These are phyloP conservation scores for Zymoseptoria ardabiliae DNA, from an alignment of 2,329 filamentous ascomycete genomes.

Conservation along the genomic window DNA sequence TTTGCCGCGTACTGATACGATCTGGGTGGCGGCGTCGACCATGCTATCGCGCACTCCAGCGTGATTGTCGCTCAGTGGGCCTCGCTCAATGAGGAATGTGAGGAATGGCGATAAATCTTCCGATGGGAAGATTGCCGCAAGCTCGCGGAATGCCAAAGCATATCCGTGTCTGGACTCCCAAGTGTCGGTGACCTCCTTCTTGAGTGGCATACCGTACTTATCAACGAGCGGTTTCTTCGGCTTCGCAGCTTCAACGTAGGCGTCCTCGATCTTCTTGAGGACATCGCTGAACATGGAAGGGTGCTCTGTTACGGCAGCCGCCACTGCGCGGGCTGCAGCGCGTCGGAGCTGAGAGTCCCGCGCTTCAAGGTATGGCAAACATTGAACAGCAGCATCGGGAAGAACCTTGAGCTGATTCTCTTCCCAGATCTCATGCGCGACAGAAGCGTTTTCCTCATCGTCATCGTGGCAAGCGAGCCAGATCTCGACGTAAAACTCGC, in stretches of 20 bases:
- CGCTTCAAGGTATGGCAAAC: slow-evolving; percentile 72
- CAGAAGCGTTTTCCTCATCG: slow-evolving; percentile 73
- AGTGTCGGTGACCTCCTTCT: slow-evolving; percentile 76
- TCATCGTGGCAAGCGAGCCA: slow-evolving; percentile 93
- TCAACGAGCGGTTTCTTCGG: slow-evolving; percentile 78
- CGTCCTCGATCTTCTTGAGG: slow-evolving; percentile 57
- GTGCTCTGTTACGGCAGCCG: slow-evolving; percentile 61
- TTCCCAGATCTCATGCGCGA: slow-evolving; percentile 87
- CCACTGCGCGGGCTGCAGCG: slow-evolving; percentile 73
- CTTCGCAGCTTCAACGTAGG: slow-evolving; percentile 73
- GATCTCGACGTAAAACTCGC: slow-evolving; percentile 79
- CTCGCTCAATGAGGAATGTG: slow-evolving; percentile 74
- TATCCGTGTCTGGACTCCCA: slow-evolving; percentile 91
- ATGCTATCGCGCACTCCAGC: slow-evolving; percentile 75
- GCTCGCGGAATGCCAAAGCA: slow-evolving; percentile 75
- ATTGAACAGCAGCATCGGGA: slow-evolving; percentile 51
- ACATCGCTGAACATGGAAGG: slow-evolving; percentile 54
- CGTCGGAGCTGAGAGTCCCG: slow-evolving; percentile 74
- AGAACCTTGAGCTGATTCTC: slow-evolving; percentile 74
- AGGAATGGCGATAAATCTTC: slow-evolving; percentile 70
- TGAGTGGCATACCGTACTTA: slow-evolving; percentile 89
- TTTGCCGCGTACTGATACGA: slow-evolving; percentile 76
- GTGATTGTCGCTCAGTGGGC: slow-evolving; percentile 79
- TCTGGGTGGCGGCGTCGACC: slow-evolving; percentile 77
- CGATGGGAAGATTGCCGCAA: slow-evolving; percentile 62